phyloP scores from a whole-genome alignment of 164 flowering plant species.

The Tetrastigma voinierianum region DNA sequence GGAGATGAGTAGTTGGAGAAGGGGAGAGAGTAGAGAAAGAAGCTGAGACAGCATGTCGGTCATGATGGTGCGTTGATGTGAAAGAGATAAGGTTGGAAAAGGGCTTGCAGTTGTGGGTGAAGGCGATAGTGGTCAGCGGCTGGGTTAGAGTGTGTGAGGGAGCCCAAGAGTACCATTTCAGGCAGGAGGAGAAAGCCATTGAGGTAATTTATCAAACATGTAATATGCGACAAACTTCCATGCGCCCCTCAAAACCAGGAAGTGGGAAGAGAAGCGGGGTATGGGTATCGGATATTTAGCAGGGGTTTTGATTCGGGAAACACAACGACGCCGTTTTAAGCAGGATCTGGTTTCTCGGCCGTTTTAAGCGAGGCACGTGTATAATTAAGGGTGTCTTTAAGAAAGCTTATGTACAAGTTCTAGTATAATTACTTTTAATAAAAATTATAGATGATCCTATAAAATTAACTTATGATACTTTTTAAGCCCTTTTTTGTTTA shows the following conservation, averaged over 20 bases:
- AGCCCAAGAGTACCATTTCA: constrained; percentile 36
- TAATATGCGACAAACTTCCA: constrained; percentile 1
- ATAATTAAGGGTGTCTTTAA: no score
- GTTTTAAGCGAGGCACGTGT: no score
- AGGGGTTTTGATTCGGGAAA: no score
- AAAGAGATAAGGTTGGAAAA: constrained; percentile 24
- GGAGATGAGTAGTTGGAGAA: constrained; percentile 35
- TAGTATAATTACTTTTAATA: no score
- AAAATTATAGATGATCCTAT: no score
- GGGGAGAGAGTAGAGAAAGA: constrained; percentile 17
- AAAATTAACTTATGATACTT: no score
- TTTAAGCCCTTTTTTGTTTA: no score
- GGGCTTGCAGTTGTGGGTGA: constrained; percentile 10
- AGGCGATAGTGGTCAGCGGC: constrained; percentile 7
- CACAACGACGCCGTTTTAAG: no score
- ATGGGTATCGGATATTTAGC: not conserved
- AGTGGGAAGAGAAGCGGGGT: not conserved
- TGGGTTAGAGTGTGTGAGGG: constrained; percentile 8
- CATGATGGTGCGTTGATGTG: constrained; percentile 18
- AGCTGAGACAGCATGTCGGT: constrained; percentile 13
- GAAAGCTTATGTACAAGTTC: no score
- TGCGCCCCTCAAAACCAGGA: not conserved
- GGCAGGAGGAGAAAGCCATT: constrained; percentile 48
- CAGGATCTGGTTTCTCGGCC: no score
- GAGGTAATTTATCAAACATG: constrained; percentile 28